Evolutionary conservation across 2,329 filamentous ascomycete genomes (phyloP).

Genomic region (Alternaria arbusti): DNA sequence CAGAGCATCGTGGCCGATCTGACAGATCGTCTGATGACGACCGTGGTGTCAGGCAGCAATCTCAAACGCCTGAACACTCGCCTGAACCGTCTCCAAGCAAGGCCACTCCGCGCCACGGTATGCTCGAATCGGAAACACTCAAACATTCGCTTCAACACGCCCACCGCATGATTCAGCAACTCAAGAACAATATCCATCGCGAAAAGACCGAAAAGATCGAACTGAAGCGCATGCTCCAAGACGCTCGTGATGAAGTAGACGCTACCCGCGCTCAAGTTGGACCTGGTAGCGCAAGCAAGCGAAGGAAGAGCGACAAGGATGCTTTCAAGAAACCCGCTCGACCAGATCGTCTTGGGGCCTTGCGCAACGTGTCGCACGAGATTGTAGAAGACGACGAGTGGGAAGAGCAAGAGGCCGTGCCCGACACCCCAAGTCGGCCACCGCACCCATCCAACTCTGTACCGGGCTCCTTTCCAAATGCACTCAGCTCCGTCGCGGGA

Average conservation of each 20-base stretch:
- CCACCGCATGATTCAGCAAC: constrained; percentile 93
- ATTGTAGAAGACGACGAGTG: constrained; percentile 78
- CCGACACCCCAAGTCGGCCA: constrained; percentile 62
- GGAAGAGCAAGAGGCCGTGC: constrained; percentile 76
- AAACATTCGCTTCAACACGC: constrained; percentile 94
- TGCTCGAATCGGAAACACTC: constrained; percentile 93
- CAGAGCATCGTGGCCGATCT: constrained; percentile 66
- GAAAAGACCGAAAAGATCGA: constrained; percentile 99
- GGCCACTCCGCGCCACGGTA: constrained; percentile 85
- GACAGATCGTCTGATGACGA: constrained; percentile 56
- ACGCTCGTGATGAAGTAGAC: constrained; percentile 90
- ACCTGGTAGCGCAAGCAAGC: constrained; percentile 58
- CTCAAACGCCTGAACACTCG: constrained; percentile 81
- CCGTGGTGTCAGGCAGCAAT: constrained; percentile 62
- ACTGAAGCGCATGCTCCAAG: constrained; percentile 91
- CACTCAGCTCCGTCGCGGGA: constrained; percentile 44
- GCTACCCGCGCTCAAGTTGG: constrained; percentile 61
- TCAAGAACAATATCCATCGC: constrained; percentile 92
- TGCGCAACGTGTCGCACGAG: constrained; percentile 76
- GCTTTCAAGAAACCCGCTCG: constrained; percentile 78
- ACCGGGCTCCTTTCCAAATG: constrained; percentile 40
- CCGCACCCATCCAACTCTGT: constrained; percentile 31
- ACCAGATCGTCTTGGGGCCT: constrained; percentile 75
- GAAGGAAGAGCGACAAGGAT: constrained; percentile 62
- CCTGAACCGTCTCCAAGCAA: constrained; percentile 91